These are phyloP conservation scores for Pycnococcus provasolii DNA, from an alignment of 139 green algal genomes.

Conservation along the genomic window DNA sequence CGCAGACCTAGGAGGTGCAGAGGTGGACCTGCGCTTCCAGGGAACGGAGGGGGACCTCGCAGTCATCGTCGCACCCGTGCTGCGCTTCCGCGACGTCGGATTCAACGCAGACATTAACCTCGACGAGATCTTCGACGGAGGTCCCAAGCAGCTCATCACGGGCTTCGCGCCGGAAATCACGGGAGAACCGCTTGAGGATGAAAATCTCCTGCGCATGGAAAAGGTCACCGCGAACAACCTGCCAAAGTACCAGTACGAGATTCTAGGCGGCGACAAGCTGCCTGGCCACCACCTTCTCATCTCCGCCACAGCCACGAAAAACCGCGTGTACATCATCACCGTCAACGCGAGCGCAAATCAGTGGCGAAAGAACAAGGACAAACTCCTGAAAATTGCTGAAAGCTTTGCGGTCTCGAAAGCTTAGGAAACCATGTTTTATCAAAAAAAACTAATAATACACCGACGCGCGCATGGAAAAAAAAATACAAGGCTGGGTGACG, in stretches of 20 bases:
- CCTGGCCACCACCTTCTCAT: constrained; percentile 1
- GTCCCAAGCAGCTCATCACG: neutral
- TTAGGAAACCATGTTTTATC: too few species aligned
- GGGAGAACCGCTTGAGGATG: constrained; percentile 7
- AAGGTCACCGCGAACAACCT: neutral
- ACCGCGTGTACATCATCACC: constrained; percentile 8
- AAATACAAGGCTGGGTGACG: too few species aligned
- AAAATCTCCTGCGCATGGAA: neutral
- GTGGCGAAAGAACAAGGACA: neutral
- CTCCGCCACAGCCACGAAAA: constrained; percentile 7
- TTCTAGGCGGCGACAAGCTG: neutral
- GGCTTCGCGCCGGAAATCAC: constrained; percentile 11
- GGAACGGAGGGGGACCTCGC: constrained; percentile 50
- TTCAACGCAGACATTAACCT: neutral
- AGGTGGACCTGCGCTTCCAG: constrained; percentile 80
- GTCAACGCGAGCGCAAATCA: neutral
- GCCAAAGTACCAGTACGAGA: constrained; percentile 14
- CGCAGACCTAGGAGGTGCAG: constrained; percentile 83
- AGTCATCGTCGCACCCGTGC: constrained; percentile 80
- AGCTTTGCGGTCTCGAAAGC: too few species aligned
- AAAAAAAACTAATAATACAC: too few species aligned
- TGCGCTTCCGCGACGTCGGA: constrained; percentile 48
- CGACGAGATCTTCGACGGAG: neutral
- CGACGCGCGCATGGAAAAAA: too few species aligned
- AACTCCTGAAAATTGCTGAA: neutral